Evolutionary conservation across 2,329 filamentous ascomycete species (phyloP).

Genomic region (Fusarium udum): DNA sequence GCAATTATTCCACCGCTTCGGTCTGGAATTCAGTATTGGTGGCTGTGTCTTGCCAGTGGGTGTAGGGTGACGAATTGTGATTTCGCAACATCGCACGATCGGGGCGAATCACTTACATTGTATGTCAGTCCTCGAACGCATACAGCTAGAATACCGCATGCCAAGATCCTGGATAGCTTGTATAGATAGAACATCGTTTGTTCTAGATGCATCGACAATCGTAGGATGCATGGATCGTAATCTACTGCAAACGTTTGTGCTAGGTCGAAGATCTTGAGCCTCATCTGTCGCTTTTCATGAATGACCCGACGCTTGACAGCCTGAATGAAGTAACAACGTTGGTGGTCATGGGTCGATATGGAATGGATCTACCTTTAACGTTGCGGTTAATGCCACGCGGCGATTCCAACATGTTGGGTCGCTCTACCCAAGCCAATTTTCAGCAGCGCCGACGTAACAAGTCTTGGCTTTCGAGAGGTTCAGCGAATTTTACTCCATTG

Average conservation of each 20-base stretch:
- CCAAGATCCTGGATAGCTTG: background rate
- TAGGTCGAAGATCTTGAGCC: background rate
- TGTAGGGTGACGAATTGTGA: background rate
- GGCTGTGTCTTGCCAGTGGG: background rate
- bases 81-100: background rate
- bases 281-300: background rate
- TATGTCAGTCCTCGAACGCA: background rate
- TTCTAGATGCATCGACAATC: background rate
- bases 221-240: background rate
- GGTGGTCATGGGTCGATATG: background rate
- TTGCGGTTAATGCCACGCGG: background rate
- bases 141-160: background rate
- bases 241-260: background rate
- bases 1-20: background rate
- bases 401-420: background rate
- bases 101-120: background rate
- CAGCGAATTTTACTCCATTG: background rate
- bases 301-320: background rate
- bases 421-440: background rate
- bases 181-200: background rate
- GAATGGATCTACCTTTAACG: background rate
- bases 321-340: background rate
- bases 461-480: background rate
- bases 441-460: background rate
- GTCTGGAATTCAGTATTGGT: background rate